Conservation (phyloP, 169 alveolate genomes). For the Plasmodium adleri region DNA sequence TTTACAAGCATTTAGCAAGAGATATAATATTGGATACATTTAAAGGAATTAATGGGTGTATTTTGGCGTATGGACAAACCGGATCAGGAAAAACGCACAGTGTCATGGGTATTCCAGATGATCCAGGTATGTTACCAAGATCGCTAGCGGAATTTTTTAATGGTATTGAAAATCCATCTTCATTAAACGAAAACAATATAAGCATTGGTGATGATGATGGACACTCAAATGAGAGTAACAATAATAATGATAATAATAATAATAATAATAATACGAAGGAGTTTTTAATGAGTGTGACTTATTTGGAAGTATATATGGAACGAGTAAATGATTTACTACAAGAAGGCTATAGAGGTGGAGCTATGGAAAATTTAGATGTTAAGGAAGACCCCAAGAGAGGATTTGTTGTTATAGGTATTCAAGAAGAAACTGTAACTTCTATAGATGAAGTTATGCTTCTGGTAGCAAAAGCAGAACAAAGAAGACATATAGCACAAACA, state of each 20-base stretch:
- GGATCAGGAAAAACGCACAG: constrained; percentile 88
- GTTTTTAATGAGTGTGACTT: constrained; percentile 87
- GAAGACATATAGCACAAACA: constrained; percentile 88
- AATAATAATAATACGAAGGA: constrained; percentile 84
- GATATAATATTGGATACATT: constrained; percentile 84
- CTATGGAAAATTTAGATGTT: constrained; percentile 84
- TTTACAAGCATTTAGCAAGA: constrained; percentile 82
- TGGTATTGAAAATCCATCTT: constrained; percentile 83
- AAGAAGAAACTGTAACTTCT: constrained; percentile 86
- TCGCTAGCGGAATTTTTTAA: constrained; percentile 87
- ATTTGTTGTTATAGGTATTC: constrained; percentile 86
- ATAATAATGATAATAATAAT: constrained; percentile 58
- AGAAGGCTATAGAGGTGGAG: constrained; percentile 85
- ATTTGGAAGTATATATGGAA: constrained; percentile 90
- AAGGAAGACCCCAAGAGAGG: constrained; percentile 91
- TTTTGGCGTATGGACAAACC: constrained; percentile 86
- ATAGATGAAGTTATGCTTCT: constrained; percentile 87
- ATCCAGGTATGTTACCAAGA: constrained; percentile 87
- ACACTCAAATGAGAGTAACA: constrained; percentile 79
- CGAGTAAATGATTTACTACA: constrained; percentile 88
- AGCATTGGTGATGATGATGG: constrained; percentile 80
- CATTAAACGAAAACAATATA: constrained; percentile 81
- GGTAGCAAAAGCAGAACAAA: constrained; percentile 86
- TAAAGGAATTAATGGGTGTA: constrained; percentile 87
- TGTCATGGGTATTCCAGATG: constrained; percentile 86